Evolutionary conservation across 2,329 filamentous ascomycete species (phyloP).

Genomic region (Arthroderma sp.): DNA sequence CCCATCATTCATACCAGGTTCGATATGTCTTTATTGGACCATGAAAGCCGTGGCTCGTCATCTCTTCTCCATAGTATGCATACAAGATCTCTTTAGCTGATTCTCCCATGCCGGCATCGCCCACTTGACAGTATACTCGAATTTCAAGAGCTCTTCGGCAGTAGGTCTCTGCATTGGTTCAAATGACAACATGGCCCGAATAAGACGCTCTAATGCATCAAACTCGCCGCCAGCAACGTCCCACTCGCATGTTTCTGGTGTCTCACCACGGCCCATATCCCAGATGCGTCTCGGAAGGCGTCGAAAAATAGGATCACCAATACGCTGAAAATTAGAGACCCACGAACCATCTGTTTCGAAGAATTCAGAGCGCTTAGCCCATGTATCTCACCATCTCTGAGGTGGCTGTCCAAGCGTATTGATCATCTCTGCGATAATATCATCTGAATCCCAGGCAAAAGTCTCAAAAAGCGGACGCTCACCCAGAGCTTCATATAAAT

Average conservation of each 20-base stretch:
- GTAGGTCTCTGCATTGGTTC: conserved; percentile 12
- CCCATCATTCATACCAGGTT: too few relatives aligned
- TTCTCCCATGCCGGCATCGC: conserved; percentile 14
- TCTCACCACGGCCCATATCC: conserved; percentile 15
- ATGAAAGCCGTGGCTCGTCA: too few relatives aligned
- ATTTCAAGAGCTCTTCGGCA: conserved; percentile 10
- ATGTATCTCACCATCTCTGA: conserved; percentile 12
- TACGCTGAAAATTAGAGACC: conserved; percentile 11
- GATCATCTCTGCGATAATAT: conserved; percentile 14
- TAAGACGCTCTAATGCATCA: conserved; percentile 12
- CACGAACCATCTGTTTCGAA: conserved; percentile 14
- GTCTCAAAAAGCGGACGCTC: conserved; percentile 15
- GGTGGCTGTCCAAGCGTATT: conserved; percentile 12
- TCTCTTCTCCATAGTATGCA: too few relatives aligned
- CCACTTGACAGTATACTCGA: conserved; percentile 14
- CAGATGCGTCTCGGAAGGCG: conserved; percentile 11
- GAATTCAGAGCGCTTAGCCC: conserved; percentile 12
- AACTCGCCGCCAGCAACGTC: conserved; percentile 14
- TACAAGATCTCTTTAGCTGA: too few relatives aligned
- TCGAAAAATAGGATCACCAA: conserved; percentile 9
- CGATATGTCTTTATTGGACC: too few relatives aligned
- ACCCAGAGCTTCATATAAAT: conserved; percentile 13
- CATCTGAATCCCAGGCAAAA: conserved; percentile 13
- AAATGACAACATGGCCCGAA: conserved; percentile 14
- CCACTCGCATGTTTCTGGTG: conserved; percentile 13